A percentile compares a stretch with the other conserved stretches of the same genome.
Conservation (phyloP, 1,139 yeast species). For the Zygosaccharomyces sapae region DNA sequence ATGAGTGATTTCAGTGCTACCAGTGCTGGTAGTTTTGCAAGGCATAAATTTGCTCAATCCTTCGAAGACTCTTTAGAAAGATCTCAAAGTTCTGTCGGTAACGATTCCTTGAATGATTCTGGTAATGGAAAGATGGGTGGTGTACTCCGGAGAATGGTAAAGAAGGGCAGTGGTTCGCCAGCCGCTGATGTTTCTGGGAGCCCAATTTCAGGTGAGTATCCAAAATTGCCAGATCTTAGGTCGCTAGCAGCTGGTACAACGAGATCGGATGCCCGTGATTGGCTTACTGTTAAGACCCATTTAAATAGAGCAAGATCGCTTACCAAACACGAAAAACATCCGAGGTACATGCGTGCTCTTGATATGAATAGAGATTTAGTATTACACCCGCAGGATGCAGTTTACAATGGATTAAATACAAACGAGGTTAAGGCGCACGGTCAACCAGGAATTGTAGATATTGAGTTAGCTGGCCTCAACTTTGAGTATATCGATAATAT, state of each 20-base stretch:
- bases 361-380: constrained; percentile 61
- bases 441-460: constrained; percentile 35
- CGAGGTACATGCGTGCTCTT: constrained; percentile 64
- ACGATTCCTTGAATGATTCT: constrained; percentile 8
- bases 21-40: constrained; percentile 77
- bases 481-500: constrained; percentile 31
- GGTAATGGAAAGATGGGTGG: constrained; percentile 27
- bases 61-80: constrained; percentile 33
- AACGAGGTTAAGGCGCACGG: constrained; percentile 40
- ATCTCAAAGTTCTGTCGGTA: constrained; percentile 19
- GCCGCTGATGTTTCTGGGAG: constrained; percentile 12
- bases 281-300: constrained; percentile 55
- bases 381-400: constrained; percentile 63
- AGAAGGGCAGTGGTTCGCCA: constrained; percentile 15
- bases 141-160: constrained; percentile 26
- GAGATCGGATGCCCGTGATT: constrained; percentile 35
- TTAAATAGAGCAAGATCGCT: constrained; percentile 74
- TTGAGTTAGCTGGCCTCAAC: constrained; percentile 36
- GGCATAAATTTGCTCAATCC: constrained; percentile 58
- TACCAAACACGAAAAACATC: constrained; percentile 62
- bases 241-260: constrained; percentile 22
- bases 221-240: constrained; percentile 32
- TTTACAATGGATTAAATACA: constrained; percentile 49
- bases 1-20: constrained; percentile 76
- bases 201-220: constrained; percentile 17